phyloP scores from a whole-genome alignment of 1,284 basidiomycete species.

The Rhizoctonia solani region DNA sequence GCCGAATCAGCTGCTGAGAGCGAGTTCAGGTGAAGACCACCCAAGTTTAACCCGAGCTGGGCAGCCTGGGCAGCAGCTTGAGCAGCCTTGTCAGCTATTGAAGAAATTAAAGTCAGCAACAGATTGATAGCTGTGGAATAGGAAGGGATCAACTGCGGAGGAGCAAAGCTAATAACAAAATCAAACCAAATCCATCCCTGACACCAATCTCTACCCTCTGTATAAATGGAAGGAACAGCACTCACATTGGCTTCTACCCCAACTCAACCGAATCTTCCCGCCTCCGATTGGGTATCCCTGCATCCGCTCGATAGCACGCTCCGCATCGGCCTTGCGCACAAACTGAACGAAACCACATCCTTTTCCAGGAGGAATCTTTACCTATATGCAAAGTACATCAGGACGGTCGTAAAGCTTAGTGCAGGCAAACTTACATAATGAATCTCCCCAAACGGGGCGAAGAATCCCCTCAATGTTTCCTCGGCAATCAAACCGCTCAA shows the following conservation, averaged over 20 bases:
- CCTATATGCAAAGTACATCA: conserved; percentile 51
- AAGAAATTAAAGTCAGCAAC: conserved; percentile 27
- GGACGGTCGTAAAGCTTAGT: conserved; percentile 10
- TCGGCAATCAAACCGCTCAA: conserved; percentile 83
- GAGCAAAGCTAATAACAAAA: conserved; percentile 1
- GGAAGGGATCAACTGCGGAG: conserved; percentile 3
- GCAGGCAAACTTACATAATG: conserved; percentile 67
- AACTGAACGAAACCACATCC: conserved; percentile 97
- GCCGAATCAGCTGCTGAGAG: conserved; percentile 34
- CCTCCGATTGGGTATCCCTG: conserved; percentile 93
- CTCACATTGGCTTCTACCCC: conserved; percentile 90
- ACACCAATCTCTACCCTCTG: no score
- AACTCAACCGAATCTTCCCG: conserved; percentile 86
- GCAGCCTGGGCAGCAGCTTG: conserved; percentile 70
- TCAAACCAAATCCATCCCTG: neutral
- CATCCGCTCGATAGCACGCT: conserved; percentile 92
- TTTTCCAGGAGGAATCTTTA: conserved; percentile 94
- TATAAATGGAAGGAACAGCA: conserved; percentile 37
- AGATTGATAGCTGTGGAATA: neutral
- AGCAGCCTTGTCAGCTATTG: conserved; percentile 72
- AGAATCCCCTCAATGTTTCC: conserved; percentile 85
- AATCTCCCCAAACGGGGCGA: conserved; percentile 87
- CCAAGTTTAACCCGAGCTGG: conserved; percentile 36
- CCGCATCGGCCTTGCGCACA: conserved; percentile 87
- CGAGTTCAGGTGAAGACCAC: conserved; percentile 32